phyloP scores from a whole-genome alignment of 169 alveolate species.

The Cryptosporidium ubiquitum region DNA sequence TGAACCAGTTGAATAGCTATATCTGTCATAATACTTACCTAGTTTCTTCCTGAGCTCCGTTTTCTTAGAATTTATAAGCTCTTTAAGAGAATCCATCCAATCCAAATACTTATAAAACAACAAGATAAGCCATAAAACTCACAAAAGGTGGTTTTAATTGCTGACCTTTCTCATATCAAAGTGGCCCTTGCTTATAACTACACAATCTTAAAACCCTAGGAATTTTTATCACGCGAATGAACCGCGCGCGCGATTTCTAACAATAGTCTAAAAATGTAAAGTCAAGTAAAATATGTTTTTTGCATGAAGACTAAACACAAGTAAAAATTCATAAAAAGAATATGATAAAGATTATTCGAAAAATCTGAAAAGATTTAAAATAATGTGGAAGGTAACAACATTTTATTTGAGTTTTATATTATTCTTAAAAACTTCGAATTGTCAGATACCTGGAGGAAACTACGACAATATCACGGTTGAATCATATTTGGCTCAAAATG shows the following conservation, averaged over 20 bases:
- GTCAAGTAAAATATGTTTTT: constrained; percentile 52
- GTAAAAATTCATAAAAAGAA: constrained; percentile 7
- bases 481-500: constrained; percentile 53
- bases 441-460: constrained; percentile 7
- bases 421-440: neutral
- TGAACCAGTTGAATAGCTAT: neutral
- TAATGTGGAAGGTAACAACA: neutral
- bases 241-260: neutral
- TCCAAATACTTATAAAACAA: neutral
- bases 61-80: constrained; percentile 32
- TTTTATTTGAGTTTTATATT: constrained; percentile 1
- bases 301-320: constrained; percentile 52
- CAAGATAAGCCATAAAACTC: neutral
- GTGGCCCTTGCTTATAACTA: neutral
- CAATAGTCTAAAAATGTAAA: constrained; percentile 1
- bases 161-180: neutral
- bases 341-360: neutral
- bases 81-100: constrained; percentile 42
- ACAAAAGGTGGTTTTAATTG: neutral
- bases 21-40: constrained; percentile 7
- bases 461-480: constrained; percentile 40
- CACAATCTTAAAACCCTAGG: neutral
- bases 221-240: neutral
- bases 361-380: neutral
- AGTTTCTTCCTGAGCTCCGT: constrained; percentile 17